Percentiles rank a stretch among this genome's conserved stretches.
These are phyloP conservation scores for Saussurea involucrata DNA, from an alignment of 129 eudicot genomes.

Conservation along the genomic window DNA sequence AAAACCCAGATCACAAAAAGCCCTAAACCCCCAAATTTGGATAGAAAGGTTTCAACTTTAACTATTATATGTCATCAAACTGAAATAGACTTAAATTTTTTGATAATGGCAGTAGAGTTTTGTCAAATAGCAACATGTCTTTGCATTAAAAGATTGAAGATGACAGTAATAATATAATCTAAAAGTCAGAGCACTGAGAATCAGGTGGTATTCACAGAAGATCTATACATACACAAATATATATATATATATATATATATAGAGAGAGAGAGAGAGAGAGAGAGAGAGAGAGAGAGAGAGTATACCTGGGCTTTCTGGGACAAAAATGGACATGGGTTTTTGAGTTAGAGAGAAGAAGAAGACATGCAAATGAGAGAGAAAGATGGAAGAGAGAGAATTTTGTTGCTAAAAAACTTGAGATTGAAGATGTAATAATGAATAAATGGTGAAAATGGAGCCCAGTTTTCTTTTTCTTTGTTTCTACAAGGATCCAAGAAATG, in stretches of 20 bases:
- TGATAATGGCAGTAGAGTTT: slow-evolving; percentile 29
- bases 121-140: slow-evolving; percentile 23
- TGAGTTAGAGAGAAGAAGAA: slow-evolving; percentile 35
- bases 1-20: slow-evolving; percentile 37
- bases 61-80: slow-evolving; percentile 28
- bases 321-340: slow-evolving; percentile 41
- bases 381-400: slow-evolving; percentile 23
- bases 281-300: slow-evolving; percentile 18
- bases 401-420: slow-evolving; percentile 25
- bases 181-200: slow-evolving; percentile 29
- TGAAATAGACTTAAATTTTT: slow-evolving; percentile 5
- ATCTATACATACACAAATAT: slow-evolving; percentile 28
- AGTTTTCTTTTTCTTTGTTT: slow-evolving; percentile 16
- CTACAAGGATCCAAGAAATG: slow-evolving; percentile 35
- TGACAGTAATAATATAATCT: slow-evolving; percentile 25
- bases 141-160: slow-evolving; percentile 33
- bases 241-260: slow-evolving; percentile 1
- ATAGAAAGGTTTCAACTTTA: slow-evolving; percentile 10
- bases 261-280: not conserved
- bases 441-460: slow-evolving; percentile 37
- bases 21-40: slow-evolving; percentile 29
- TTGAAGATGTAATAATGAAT: slow-evolving; percentile 30
- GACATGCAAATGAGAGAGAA: slow-evolving; percentile 19
- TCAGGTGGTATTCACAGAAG: slow-evolving; percentile 32
- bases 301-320: slow-evolving; percentile 50